phyloP scores from a whole-genome alignment of 345 rosid species.

The Eucalyptus polybractea region DNA sequence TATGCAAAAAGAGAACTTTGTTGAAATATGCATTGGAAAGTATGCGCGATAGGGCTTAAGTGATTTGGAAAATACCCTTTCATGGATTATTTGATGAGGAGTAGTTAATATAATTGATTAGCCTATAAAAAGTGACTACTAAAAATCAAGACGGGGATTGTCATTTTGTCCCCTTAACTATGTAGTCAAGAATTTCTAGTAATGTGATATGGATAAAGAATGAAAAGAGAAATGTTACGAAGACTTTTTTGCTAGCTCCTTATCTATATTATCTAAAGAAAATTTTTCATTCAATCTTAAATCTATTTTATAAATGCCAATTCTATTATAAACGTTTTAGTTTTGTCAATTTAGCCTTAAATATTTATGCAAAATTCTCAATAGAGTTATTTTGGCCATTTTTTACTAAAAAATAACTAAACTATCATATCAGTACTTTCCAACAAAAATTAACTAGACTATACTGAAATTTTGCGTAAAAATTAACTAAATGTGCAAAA shows the following conservation, averaged over 20 bases:
- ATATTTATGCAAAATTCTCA: background rate
- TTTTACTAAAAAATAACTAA: fast-evolving
- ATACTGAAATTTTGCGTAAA: background rate
- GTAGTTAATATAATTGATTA: background rate
- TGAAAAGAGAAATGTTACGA: background rate
- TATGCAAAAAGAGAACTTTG: background rate
- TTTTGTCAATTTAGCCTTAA: background rate
- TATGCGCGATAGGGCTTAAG: background rate
- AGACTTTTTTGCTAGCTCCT: background rate
- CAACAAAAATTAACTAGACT: background rate
- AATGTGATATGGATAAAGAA: background rate
- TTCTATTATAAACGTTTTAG: background rate
- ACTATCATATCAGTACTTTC: background rate
- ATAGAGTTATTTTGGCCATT: background rate
- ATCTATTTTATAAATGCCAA: background rate
- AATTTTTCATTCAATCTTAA: background rate
- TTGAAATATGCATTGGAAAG: background rate
- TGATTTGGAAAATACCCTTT: background rate
- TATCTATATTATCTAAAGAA: background rate
- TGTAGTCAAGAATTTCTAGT: background rate
- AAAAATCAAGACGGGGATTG: background rate
- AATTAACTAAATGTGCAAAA: background rate
- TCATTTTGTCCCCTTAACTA: background rate
- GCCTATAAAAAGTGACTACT: background rate
- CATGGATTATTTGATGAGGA: background rate